Base-by-base conservation (phyloP, 2,329 filamentous ascomycete species). In the Xylaria sp. region DNA sequence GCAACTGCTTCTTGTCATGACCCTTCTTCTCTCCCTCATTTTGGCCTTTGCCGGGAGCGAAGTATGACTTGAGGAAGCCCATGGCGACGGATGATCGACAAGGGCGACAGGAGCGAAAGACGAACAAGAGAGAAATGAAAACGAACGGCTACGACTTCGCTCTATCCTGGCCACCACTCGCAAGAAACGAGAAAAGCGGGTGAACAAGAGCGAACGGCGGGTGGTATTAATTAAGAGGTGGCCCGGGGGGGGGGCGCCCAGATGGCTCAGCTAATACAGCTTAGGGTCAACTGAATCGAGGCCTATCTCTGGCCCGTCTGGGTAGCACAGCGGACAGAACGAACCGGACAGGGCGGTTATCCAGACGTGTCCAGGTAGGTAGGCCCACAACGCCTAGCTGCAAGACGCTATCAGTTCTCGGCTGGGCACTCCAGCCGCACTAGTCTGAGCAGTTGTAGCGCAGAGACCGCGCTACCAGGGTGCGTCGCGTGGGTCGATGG, bases 1-100 rank as follows among this genome's bases (percentile, higher is more conserved):
- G 63, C 25, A 64, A 61, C 35, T 51, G n/a, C 50, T 67, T 65
- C 43, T 69, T 68, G 49, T 37, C 60, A 58, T 66, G 57, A 8
- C 50, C 54, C 49, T 70, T 67, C 37, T 63, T 68, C 25, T 55
- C 57, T 25, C 31, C 56, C 61, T 71, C 67, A 12, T 65, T 65
- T n/a, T 69, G 66, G 54, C 62, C 38, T 51, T 70, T 68, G 31
- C 71, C 70, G 17, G 74, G 75, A 46, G 72, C 67, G 53, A 77
- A 73, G 63, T 76, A 77, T 9, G 73, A 72, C 67, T 73, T 76
- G 67, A 77, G 58, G 63, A 71, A 70, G 46, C 71, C 63, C 75
- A 77, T 77, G 58, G 55, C 55, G 51, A 60, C 61, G 50, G 52
- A 40, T 11, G 62, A 56, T 45, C 53, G 60, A 40, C 65, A 56